Conservation (phyloP, 139 green algal species). For the Deuterostichococcus epilithicus region DNA sequence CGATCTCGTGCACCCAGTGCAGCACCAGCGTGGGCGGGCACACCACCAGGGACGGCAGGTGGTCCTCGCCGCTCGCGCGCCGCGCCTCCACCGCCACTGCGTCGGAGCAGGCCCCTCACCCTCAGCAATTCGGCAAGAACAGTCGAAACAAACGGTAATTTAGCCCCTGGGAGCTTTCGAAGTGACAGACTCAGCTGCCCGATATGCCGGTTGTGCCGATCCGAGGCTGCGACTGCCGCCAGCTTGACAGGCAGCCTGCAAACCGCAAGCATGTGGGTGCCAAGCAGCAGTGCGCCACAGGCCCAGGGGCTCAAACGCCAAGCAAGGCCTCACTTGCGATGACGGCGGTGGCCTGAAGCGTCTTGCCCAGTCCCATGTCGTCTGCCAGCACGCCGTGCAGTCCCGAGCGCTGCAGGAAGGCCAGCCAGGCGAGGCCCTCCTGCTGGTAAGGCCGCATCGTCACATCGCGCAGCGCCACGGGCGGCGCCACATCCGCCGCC, state of each 20-base stretch:
- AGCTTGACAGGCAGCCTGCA: too few species aligned
- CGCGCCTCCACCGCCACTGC: slow-evolving; percentile 8
- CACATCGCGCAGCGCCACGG: slow-evolving; percentile 41
- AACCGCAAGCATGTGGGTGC: too few species aligned
- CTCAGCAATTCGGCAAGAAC: too few species aligned
- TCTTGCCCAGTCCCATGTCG: slow-evolving; percentile 92
- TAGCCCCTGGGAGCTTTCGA: too few species aligned
- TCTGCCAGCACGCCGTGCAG: slow-evolving; percentile 95
- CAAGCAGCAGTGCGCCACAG: too few species aligned
- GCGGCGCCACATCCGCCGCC: slow-evolving; percentile 66
- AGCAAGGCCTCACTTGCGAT: slow-evolving; percentile 58
- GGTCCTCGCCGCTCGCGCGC: slow-evolving; percentile 8
- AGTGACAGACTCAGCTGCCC: too few species aligned
- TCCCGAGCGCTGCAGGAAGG: slow-evolving; percentile 89
- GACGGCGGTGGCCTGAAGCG: slow-evolving; percentile 74
- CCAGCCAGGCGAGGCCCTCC: slow-evolving; percentile 96
- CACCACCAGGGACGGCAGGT: slow-evolving; percentile 74
- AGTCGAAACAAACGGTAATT: too few species aligned
- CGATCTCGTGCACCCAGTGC: slow-evolving; percentile 90
- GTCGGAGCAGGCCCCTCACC: too few species aligned
- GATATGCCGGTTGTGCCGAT: too few species aligned
- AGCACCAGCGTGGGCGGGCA: slow-evolving; percentile 91
- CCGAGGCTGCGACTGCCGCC: too few species aligned
- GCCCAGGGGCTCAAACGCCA: too few species aligned
- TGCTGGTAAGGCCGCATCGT: slow-evolving; percentile 86